Base-by-base conservation (phyloP, 257 asterid genomes). In the Solanum arcanum region DNA sequence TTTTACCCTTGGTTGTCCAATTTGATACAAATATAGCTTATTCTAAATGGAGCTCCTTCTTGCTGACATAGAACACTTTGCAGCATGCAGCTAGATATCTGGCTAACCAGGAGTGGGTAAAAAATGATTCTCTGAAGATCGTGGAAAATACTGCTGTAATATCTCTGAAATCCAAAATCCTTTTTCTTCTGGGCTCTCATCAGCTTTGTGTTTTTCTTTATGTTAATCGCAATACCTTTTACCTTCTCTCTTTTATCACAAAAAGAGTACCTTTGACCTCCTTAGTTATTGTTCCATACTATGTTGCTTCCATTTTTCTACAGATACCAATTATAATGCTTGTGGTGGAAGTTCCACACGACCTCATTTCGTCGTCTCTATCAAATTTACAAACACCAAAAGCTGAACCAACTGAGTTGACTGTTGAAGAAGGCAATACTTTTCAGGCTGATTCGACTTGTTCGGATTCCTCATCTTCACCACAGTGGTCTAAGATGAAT, bases 81-180 rank as follows among this genome's bases (percentile, higher is more conserved):
- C 95, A 97, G 99, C 99, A 97, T 91, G 99, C 99, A 83, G 99
- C 99, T 89, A 95, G 99, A 88, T 97, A 97, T 91, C 98, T 97
- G 74, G 98, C 99, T 25, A 97, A 97, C 90, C 99, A 95, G 95
- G 99, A 97, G 91, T 97, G 99, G 99, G 99, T 97, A 90, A 97
- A 97, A 93, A 97, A 96, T 90, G 99, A 97, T 91, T 97, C 99
- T 88, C 99, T 97, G 94, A 97, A 97, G 97, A 96, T 97, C 89
- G 99, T 97, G 88, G 99, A 97, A 94, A 97, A 97, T 91, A 97
- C 99, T 82, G 99, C 99, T 90, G 99, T 97, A 97, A 93, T 89
- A 86, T 90, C 90, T 86, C 93, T 90, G 15, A 29, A 77, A 44
- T 80, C 31, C 76, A 80, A 60, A 16, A 46, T 86, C 42, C 21